Evolutionary conservation across 1,139 yeast genomes (phyloP), one percentile per base, ranked within the genome.

Genomic region (Hanseniaspora uvarum): DNA sequence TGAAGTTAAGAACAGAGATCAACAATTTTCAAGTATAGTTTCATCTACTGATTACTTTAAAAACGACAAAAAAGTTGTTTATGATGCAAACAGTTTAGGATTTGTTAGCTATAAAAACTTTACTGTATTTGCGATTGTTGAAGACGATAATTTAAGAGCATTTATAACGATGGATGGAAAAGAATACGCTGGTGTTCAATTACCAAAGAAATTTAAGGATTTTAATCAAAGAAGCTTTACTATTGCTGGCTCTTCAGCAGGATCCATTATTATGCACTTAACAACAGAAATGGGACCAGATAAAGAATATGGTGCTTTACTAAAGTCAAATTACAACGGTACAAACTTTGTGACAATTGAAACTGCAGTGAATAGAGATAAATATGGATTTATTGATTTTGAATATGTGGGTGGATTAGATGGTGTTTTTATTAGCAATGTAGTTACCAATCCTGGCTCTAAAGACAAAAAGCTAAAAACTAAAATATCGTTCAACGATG

Each of bases 311-410:
- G 98, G 98, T 8, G 73, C 87, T 0, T 72, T 94, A n/a, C 72
- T 92, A 62, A 92, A 92, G 64, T 86, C 96, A 0, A 89, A 92
- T 65, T 85, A 86, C n/a, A 87, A 89, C 62, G 99, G 99, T 58
- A 88, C 97, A 0, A 79, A 86, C n/a, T 89, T 86, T 65, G 92
- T 86, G 2, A 71, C 81, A 31, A 72, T 92, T 1, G 73, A 85
- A 59, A 78, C 77, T n/a, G 67, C 76, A 56, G 96, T 88, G 8
- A 92, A 89, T 66, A 74, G 98, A 62, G 78, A 87, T 59, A 60
- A 60, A 5, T 61, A 61, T 6, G 98, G 97, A 0, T 88, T 68
- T 68, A 96, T 86, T 54, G 99, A 92, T 67, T 92, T 80, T 68
- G 98, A 92, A 64, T 79, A 84, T 59, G 75, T 88, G 62, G 83